Evolutionary conservation across 2,329 filamentous ascomycete species (phyloP), one percentile per base, ranked within the genome.

Genomic region (Colletotrichum tropicale): DNA sequence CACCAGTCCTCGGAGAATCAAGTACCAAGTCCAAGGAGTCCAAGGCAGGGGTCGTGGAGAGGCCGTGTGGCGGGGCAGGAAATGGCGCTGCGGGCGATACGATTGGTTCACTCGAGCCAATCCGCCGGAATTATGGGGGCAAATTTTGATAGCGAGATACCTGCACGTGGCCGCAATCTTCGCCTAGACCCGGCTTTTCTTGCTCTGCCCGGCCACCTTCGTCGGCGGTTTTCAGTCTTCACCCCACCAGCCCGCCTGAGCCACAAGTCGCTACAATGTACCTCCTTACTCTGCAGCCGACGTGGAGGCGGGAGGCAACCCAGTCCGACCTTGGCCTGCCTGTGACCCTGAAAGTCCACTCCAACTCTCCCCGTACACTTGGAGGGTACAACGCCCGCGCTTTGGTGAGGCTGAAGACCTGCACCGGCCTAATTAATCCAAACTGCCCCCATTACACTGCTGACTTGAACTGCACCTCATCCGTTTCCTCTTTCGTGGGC

Each of bases 261-360:
- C 73, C 73, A 75, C 70, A 73, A 24, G 8, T 21, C 43, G 28
- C 43, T 12, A 21, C 24, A 13, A 75, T 55, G 74, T 76, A 75
- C 21, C 55, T 55, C 55, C 55, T 55, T 76, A 76, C 52, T 36
- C 21, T 70, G 71, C 66, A 66, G 52, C 43, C 28, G 28, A 71
- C 61, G 66, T 66, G 66, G 74, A 75, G 71, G 71, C 71, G 74
- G 74, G 74, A 76, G 74, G 74, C 74, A 76, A 75, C 74, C 74
- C 74, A 76, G 70, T 70, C 62, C 71, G 43, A 73, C 56, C 56
- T 73, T 73, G 69, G 26, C n/a, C 32, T 43, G 15, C 52, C 38
- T 43, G 34, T 60, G 56, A 28, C 26, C 56, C 18, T 32, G 58
- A 48, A 48, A 32, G 52, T 64, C 70, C 38, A 62, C 38, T 43